Evolutionary conservation across 2,329 filamentous ascomycete genomes (phyloP).

Genomic region (Alternaria angustiovoidea): DNA sequence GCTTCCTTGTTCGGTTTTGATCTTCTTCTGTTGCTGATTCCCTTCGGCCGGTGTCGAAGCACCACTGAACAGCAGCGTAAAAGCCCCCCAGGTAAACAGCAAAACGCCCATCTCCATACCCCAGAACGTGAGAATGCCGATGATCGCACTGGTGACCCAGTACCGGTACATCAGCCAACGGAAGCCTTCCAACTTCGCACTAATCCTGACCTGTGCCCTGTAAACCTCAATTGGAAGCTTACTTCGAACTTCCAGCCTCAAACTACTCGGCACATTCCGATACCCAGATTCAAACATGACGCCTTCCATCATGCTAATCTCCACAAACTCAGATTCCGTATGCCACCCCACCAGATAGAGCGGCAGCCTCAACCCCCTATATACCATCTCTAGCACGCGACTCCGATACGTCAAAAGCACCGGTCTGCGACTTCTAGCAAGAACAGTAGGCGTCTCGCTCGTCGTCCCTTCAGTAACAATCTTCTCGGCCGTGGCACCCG

Average conservation of each 20-base stretch:
- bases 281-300: slow-evolving; percentile 69
- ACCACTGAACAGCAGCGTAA: slow-evolving; percentile 55
- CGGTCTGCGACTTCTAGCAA: slow-evolving; percentile 70
- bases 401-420: slow-evolving; percentile 83
- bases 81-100: slow-evolving; percentile 68
- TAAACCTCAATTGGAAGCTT: slow-evolving; percentile 80
- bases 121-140: slow-evolving; percentile 81
- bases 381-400: slow-evolving; percentile 37
- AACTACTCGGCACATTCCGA: slow-evolving; percentile 61
- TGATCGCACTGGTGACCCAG: slow-evolving; percentile 71
- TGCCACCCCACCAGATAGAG: slow-evolving; percentile 74
- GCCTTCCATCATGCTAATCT: slow-evolving; percentile 75
- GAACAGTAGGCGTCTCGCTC: slow-evolving; percentile 31
- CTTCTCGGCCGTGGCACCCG: slow-evolving; percentile 19
- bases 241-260: slow-evolving; percentile 74
- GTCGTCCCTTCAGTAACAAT: not conserved
- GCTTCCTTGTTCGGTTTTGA: not conserved
- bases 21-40: not conserved
- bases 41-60: not conserved
- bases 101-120: slow-evolving; percentile 73
- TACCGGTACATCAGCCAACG: slow-evolving; percentile 83
- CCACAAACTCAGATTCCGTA: slow-evolving; percentile 69
- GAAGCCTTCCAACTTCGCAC: slow-evolving; percentile 77
- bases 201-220: slow-evolving; percentile 70
- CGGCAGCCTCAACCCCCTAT: slow-evolving; percentile 58